Conservation (phyloP, 1,139 yeast species). For the Geotrichum aggregatum region DNA sequence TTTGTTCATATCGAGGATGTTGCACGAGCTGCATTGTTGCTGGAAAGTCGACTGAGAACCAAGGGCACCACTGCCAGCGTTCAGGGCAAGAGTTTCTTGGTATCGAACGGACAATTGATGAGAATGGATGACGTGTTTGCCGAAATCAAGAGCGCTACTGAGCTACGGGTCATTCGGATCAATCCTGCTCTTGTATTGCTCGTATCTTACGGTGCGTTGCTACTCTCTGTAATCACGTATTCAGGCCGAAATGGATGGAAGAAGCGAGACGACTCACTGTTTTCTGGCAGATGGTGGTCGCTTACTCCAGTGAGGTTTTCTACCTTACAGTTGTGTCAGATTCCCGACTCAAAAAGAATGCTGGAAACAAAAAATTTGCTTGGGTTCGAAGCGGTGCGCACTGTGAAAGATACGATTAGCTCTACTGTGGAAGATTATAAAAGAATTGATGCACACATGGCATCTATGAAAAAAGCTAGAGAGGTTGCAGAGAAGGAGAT, state of each 20-base stretch:
- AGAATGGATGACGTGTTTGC: constrained; percentile 13
- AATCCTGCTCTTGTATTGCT: constrained; percentile 20
- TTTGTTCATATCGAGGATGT: constrained; percentile 37
- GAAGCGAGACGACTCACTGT: constrained; percentile 18
- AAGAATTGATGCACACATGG: constrained; percentile 10
- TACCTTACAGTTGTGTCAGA: constrained; percentile 19
- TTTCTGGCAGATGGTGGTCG: constrained; percentile 23
- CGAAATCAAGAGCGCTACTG: constrained; percentile 4
- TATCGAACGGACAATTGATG: constrained; percentile 20
- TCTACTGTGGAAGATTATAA: constrained; percentile 15
- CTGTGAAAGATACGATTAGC: constrained; percentile 10
- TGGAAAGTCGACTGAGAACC: constrained; percentile 27
- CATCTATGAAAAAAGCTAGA: constrained; percentile 9
- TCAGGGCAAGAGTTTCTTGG: constrained; percentile 18
- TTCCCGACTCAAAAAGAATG: constrained; percentile 16
- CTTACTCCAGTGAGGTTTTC: constrained; percentile 19
- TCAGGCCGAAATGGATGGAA: constrained; percentile 19
- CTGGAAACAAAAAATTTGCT: constrained; percentile 13
- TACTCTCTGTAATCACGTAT: not conserved
- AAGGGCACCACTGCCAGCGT: not conserved
- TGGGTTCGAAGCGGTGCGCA: constrained; percentile 18
- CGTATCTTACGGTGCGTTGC: constrained; percentile 5
- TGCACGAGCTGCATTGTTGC: constrained; percentile 31
- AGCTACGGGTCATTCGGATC: constrained; percentile 13
- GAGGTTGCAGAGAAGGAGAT: constrained; percentile 4